Evolutionary conservation across 257 asterid genomes (phyloP).

Genomic region (Solanum lycopersicoides): DNA sequence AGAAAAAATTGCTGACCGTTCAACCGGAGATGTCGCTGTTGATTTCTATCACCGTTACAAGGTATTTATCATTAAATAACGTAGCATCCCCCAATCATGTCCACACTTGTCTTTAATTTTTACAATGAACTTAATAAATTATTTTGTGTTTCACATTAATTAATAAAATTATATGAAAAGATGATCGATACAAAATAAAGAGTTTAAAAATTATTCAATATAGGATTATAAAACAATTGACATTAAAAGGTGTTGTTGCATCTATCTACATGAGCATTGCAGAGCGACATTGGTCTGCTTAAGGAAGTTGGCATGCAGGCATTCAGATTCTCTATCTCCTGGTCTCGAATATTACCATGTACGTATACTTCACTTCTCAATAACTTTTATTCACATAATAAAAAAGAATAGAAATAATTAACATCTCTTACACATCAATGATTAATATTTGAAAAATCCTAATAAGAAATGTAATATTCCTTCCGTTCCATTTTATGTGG

Average conservation of each 20-base stretch:
- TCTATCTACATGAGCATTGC: background rate
- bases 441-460: background rate
- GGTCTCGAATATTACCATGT: constrained; percentile 27
- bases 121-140: background rate
- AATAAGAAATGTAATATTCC: background rate
- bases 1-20: constrained; percentile 16
- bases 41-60: constrained; percentile 20
- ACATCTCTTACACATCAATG: background rate
- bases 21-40: constrained; percentile 33
- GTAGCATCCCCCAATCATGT: background rate
- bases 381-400: background rate
- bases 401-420: no score
- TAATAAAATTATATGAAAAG: background rate
- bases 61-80: background rate
- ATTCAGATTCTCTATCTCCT: constrained; percentile 21
- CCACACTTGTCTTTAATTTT: background rate
- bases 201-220: background rate
- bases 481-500: no score
- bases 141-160: background rate
- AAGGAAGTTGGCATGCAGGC: constrained; percentile 4
- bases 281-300: constrained; percentile 7
- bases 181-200: background rate
- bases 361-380: background rate
- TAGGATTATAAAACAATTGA: no score
- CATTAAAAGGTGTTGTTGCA: background rate